Base-by-base conservation (phyloP, 495 filamentous ascomycete genomes). In the Xanthoparmelia taractica region DNA sequence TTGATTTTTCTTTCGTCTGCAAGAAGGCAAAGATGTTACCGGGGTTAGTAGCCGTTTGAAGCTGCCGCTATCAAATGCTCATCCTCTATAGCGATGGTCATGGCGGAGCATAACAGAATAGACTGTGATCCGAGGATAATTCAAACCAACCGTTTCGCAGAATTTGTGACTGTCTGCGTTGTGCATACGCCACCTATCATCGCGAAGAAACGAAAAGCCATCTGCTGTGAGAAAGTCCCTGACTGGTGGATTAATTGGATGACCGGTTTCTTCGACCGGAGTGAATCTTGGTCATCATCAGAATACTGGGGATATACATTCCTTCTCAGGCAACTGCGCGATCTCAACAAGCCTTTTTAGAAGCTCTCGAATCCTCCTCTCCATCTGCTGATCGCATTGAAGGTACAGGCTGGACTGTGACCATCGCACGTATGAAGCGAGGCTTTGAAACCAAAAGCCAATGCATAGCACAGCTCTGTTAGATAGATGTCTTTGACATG, bases 241-340 rank as follows among this genome's bases (percentile, higher is more conserved):
- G 77, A 79, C 67, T 80, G 77, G 62, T 81, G 77, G 50, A 81
- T 80, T 63, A 81, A 81, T 64, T 81, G 77, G 40, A 79, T 73
- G 2, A 56, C 70, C 40, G 64, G 60, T 2, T 25, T 37, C 1
- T 63, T 57, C 0, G 73, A 69, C 41, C 63, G 69, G 1, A 12
- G 11, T 50, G 47, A 29, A 29, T 15, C 25, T 17, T n/a, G n/a
- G n/a, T n/a, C n/a, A n/a, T n/a, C n/a, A n/a, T n/a, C n/a, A n/a
- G n/a, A n/a, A n/a, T n/a, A n/a, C n/a, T 47, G 43, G 23, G 23
- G 2, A 43, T 20, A 20, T 43, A n/a, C 18, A 3, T 2, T 43
- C 40, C 4, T 43, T 18, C 41, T 10, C 4, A 2, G 41, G 20
- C 41, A n/a, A 25, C 8, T 2, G 12, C 0, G 73, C 73, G 4